phyloP scores from a whole-genome alignment of 805 yeast genomes.

The Starmerella khaoyaiensis region DNA sequence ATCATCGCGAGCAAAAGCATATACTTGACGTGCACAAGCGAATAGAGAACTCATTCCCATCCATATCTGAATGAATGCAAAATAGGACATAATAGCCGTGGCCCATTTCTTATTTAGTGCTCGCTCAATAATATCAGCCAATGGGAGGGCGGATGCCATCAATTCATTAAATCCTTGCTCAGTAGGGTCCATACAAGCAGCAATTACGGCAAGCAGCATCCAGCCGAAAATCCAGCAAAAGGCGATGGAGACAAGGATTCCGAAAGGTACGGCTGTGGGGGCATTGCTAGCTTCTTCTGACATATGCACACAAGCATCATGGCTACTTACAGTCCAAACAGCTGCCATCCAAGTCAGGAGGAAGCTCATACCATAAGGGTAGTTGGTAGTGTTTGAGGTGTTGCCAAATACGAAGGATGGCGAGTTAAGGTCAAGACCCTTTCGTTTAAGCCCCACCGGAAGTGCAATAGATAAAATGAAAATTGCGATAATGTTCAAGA shows the following conservation, averaged over 20 bases:
- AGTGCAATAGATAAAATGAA: constrained; percentile 46
- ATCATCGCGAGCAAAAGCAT: constrained; percentile 66
- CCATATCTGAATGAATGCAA: constrained; percentile 47
- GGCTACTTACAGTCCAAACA: constrained; percentile 63
- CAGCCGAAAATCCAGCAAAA: constrained; percentile 48
- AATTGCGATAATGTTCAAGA: constrained; percentile 40
- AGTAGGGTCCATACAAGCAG: constrained; percentile 34
- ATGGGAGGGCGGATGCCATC: constrained; percentile 42
- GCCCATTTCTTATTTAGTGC: constrained; percentile 55
- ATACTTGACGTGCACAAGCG: constrained; percentile 55
- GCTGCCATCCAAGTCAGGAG: constrained; percentile 47
- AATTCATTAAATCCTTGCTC: constrained; percentile 34
- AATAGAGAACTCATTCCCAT: constrained; percentile 54
- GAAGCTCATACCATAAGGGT: constrained; percentile 49
- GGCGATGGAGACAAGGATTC: constrained; percentile 46
- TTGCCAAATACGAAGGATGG: constrained; percentile 44
- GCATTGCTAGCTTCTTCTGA: constrained; percentile 58
- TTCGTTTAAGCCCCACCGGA: constrained; percentile 37
- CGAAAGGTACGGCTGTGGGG: constrained; percentile 47
- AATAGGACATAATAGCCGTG: constrained; percentile 45
- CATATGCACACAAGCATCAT: constrained; percentile 60
- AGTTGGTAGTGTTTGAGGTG: constrained; percentile 36
- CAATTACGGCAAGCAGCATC: constrained; percentile 38
- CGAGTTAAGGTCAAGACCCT: constrained; percentile 31
- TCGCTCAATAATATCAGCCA: constrained; percentile 51